phyloP scores from a whole-genome alignment of 441 rosid genomes.

The Adansonia rubrostipa region DNA sequence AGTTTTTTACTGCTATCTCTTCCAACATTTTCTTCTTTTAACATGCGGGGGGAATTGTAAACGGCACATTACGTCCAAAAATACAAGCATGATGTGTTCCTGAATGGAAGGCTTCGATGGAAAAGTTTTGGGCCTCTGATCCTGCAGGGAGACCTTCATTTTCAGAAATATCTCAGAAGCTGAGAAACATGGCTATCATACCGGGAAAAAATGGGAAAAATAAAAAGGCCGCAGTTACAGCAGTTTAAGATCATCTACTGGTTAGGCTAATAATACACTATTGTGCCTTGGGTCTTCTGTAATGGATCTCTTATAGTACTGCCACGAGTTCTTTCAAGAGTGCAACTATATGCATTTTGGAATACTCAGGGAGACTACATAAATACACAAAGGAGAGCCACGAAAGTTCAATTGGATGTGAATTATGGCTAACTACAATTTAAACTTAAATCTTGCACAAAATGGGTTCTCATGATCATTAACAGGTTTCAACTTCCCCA shows the following conservation, averaged over 20 bases:
- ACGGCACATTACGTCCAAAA: slow-evolving; percentile 87
- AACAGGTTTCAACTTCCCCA: neutral
- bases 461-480: neutral
- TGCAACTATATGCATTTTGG: slow-evolving; percentile 20
- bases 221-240: neutral
- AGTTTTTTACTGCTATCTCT: no score
- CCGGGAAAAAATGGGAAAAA: slow-evolving; percentile 27
- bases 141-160: slow-evolving; percentile 85
- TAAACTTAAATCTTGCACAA: neutral
- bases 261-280: slow-evolving; percentile 39
- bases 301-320: slow-evolving; percentile 28
- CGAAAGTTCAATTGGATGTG: slow-evolving; percentile 32
- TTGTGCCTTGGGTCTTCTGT: slow-evolving; percentile 24
- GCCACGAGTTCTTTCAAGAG: slow-evolving; percentile 29
- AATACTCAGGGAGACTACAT: slow-evolving; percentile 30
- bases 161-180: slow-evolving; percentile 76
- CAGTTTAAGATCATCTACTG: slow-evolving; percentile 29
- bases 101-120: slow-evolving; percentile 93
- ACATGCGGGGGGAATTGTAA: slow-evolving; percentile 83
- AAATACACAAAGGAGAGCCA: slow-evolving; percentile 14
- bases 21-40: no score
- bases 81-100: slow-evolving; percentile 97
- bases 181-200: slow-evolving; percentile 79
- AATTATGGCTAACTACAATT: slow-evolving; percentile 12
- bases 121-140: slow-evolving; percentile 84